These are phyloP conservation scores for Scenedesmus sp. DNA, from an alignment of 163 green algal genomes.

Conservation along the genomic window DNA sequence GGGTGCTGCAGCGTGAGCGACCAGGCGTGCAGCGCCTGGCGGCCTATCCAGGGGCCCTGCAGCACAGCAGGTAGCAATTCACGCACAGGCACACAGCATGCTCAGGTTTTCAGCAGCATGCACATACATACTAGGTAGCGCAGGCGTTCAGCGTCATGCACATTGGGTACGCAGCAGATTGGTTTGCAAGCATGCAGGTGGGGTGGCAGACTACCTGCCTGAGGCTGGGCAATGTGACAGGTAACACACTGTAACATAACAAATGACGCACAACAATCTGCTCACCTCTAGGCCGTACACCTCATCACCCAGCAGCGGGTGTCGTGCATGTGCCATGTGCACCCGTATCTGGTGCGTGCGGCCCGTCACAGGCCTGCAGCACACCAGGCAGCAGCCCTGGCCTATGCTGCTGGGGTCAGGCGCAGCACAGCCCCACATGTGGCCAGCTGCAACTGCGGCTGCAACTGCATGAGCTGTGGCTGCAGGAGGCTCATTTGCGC, in stretches of 20 bases:
- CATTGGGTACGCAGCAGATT: background rate
- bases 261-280: background rate
- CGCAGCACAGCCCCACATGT: slow-evolving; percentile 5
- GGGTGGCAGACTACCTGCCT: no score
- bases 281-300: slow-evolving; percentile 80
- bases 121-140: background rate
- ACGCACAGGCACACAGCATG: background rate
- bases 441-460: background rate
- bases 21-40: slow-evolving; percentile 66
- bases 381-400: slow-evolving; percentile 34
- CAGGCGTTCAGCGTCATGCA: background rate
- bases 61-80: background rate
- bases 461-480: background rate
- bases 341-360: slow-evolving; percentile 95
- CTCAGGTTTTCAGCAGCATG: background rate
- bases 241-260: background rate
- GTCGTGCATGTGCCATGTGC: slow-evolving; percentile 80
- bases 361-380: slow-evolving; percentile 80
- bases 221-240: no score
- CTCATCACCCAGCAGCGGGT: slow-evolving; percentile 90
- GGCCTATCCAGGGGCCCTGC: slow-evolving; percentile 60
- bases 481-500: background rate
- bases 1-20: slow-evolving; percentile 59
- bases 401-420: background rate
- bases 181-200: background rate